A percentile compares a stretch with the other conserved stretches of the same genome.
These are phyloP conservation scores for Globisporangium nagaii DNA, from an alignment of 352 stramenopile genomes.

Conservation along the genomic window DNA sequence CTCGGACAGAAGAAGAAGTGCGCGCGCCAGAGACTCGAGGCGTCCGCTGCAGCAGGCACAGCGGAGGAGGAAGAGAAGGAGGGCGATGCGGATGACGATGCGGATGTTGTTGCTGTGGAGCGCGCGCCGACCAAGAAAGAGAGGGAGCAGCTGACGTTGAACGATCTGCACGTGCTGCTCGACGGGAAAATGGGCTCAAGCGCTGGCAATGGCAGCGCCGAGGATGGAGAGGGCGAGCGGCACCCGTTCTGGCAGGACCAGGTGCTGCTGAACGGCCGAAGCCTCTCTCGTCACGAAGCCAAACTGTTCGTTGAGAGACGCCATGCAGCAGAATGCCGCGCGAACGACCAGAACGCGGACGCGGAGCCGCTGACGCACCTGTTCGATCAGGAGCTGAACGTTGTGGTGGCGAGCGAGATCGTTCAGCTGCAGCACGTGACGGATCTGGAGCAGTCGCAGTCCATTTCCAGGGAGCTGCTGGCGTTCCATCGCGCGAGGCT, in stretches of 20 bases:
- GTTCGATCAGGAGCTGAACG: slow-evolving; percentile 19
- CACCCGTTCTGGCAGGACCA: slow-evolving; percentile 39
- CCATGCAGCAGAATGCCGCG: slow-evolving; percentile 23
- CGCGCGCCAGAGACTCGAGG: background rate
- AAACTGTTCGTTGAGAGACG: slow-evolving; percentile 33
- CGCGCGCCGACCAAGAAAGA: slow-evolving; percentile 40
- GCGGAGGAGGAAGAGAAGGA: slow-evolving; percentile 13
- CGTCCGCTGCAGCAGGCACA: background rate
- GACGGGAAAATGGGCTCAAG: slow-evolving; percentile 11
- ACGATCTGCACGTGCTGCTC: slow-evolving; percentile 39
- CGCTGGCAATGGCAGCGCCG: background rate
- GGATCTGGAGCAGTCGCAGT: background rate
- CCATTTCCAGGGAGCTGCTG: slow-evolving; percentile 14
- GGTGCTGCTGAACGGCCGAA: slow-evolving; percentile 33
- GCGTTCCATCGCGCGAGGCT: slow-evolving; percentile 14
- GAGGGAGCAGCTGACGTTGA: slow-evolving; percentile 52
- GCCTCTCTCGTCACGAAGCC: slow-evolving; percentile 21
- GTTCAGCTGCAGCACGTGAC: background rate
- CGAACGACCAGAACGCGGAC: slow-evolving; percentile 1
- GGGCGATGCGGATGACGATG: slow-evolving; percentile 8
- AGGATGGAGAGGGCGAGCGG: background rate
- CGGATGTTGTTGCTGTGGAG: slow-evolving; percentile 16
- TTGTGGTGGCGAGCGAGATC: slow-evolving; percentile 9
- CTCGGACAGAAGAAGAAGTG: slow-evolving; percentile 25
- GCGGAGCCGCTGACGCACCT: slow-evolving; percentile 14